Evolutionary conservation across 768 basidiomycete species (phyloP).

Genomic region (Rhodotorula babjevae): DNA sequence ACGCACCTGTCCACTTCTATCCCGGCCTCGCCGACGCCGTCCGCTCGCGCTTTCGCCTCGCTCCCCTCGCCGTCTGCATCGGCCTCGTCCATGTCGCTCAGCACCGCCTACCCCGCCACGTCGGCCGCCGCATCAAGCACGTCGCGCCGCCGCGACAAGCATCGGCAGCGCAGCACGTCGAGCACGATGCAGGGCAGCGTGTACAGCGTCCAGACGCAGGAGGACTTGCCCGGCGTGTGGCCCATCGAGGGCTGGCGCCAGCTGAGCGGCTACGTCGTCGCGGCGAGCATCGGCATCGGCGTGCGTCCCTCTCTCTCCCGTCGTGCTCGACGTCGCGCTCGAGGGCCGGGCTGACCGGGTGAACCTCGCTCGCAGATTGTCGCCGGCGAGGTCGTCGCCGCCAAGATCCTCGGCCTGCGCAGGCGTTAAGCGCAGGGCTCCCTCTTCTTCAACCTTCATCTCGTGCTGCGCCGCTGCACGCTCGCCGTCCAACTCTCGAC

Average conservation of each 20-base stretch:
- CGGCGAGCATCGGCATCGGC: slow-evolving; percentile 32
- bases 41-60: not conserved
- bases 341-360: not conserved
- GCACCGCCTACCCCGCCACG: not conserved
- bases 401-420: slow-evolving; percentile 18
- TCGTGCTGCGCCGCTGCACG: too few relatives aligned
- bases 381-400: slow-evolving; percentile 30
- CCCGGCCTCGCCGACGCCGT: not conserved
- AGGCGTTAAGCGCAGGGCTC: not conserved
- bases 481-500: too few relatives aligned
- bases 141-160: not conserved
- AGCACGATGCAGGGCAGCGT: not conserved
- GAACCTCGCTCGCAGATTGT: slow-evolving; percentile 15
- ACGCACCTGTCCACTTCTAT: not conserved
- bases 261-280: slow-evolving; percentile 27
- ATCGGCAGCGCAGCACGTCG: not conserved
- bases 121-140: not conserved
- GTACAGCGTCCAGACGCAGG: not conserved
- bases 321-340: not conserved
- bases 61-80: not conserved
- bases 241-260: slow-evolving; percentile 16
- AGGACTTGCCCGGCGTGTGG: not conserved
- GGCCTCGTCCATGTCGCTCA: not conserved
- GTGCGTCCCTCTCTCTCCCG: not conserved
- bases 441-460: not conserved